Conservation (phyloP, 495 filamentous ascomycete species). For the Trichoderma orchidacearum region DNA sequence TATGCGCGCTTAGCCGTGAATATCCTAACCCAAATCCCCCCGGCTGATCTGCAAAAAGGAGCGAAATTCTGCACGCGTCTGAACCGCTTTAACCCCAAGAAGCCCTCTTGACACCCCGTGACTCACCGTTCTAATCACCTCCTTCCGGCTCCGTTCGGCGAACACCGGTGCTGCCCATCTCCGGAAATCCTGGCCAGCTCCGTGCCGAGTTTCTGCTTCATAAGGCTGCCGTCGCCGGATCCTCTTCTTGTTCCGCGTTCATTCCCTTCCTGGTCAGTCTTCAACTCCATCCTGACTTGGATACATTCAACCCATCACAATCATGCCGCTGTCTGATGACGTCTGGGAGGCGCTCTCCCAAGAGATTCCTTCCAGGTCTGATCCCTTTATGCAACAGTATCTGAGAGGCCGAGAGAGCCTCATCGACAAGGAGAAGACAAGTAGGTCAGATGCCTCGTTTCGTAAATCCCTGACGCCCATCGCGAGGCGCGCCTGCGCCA, state of each 20-base stretch:
- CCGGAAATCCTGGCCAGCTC: no score
- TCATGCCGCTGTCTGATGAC: slow-evolving; percentile 25
- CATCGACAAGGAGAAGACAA: slow-evolving; percentile 64
- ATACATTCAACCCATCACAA: background rate
- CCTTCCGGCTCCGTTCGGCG: background rate
- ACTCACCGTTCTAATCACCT: background rate
- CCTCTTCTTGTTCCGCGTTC: background rate
- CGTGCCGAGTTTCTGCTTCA: background rate
- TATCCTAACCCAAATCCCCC: background rate
- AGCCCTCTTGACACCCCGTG: background rate
- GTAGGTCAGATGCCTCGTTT: slow-evolving; percentile 52
- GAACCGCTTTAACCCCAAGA: background rate
- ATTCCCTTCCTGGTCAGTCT: background rate
- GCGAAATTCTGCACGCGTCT: background rate
- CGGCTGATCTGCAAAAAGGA: background rate
- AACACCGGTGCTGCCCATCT: background rate
- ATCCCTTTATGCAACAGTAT: slow-evolving; percentile 71
- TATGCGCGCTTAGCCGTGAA: background rate
- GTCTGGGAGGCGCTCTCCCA: slow-evolving; percentile 38
- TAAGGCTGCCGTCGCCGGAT: background rate
- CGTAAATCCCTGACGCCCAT: slow-evolving; percentile 58
- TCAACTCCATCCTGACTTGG: no score
- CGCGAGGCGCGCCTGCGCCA: slow-evolving; percentile 58
- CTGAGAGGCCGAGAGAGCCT: slow-evolving; percentile 62
- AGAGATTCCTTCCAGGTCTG: slow-evolving; percentile 39